Evolutionary conservation across 768 basidiomycete genomes (phyloP), one percentile per base, ranked within the genome.

Genomic region (Boletus sp.): DNA sequence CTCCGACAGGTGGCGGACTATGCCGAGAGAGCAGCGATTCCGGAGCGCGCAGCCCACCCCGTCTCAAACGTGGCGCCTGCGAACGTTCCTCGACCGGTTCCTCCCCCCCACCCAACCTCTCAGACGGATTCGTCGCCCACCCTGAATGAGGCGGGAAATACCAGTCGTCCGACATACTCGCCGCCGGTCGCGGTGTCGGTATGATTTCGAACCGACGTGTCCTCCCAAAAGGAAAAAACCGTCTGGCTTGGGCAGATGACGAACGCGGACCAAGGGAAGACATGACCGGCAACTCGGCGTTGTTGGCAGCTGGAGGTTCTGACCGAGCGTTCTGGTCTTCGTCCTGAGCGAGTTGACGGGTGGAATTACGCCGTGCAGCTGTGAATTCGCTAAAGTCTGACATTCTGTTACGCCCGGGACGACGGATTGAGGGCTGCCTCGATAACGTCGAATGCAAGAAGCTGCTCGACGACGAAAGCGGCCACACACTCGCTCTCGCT

Each of bases 301-400:
- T 14, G 21, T 27, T 48, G 34, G 45, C n/a, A 27, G 19, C 37
- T 2, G 43, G 50, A 14, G 48, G 34, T 3, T 65, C 68, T 17
- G 60, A 35, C 10, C 53, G 62, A 7, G 25, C 32, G 9, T 23
- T 50, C 5, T 54, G 55, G 3, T 67, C 70, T 29, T 72, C 70
- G 17, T 69, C 70, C 41, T 63, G 63, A n/a, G 63, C 50, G 35
- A 66, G 53, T 40, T 69, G 71, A 3, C 77, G 70, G 0, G 68
- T 80, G 5, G 74, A 72, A 17, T 80, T 80, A 48, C 88, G 80
- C 30, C 88, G 82, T 13, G 82, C 83, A 23, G 80, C 68, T 0
- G 87, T 85, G 57, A 86, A 89, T 27, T 90, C 88, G 63, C 78
- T 83, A 67, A 90, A 89, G 57, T 90, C 87, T 14, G 81, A 75